phyloP scores from a whole-genome alignment of 176 grass and related monocot species.

The Bothriochloa decipiens region DNA sequence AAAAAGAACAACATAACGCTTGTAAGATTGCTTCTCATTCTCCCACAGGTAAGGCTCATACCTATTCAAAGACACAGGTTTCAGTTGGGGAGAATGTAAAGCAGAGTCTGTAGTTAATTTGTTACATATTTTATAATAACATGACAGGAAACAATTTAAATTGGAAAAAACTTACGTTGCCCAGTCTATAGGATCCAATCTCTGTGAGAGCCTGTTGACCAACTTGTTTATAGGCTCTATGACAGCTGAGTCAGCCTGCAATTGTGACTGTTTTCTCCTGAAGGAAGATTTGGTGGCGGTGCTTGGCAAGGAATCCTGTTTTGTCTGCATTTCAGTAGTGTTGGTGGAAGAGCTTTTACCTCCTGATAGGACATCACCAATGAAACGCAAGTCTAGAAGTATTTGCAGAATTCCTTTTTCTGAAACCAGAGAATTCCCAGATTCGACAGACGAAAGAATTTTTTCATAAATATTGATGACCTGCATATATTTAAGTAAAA shows the following conservation, averaged over 20 bases:
- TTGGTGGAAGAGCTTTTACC: constrained; percentile 58
- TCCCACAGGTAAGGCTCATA: constrained; percentile 98
- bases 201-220: constrained; percentile 72
- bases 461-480: constrained; percentile 79
- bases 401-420: constrained; percentile 93
- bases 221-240: constrained; percentile 71
- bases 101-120: too few relatives aligned
- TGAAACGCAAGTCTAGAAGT: constrained; percentile 84
- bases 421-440: constrained; percentile 70
- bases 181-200: constrained; percentile 98
- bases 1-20: constrained; percentile 89
- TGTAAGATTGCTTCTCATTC: constrained; percentile 99
- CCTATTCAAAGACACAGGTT: constrained; percentile 61
- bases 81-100: constrained; percentile 26
- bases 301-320: constrained; percentile 61
- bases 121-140: constrained; percentile 23
- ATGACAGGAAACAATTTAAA: constrained; percentile 28
- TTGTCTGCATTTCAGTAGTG: constrained; percentile 51
- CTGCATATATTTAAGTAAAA: constrained; percentile 46
- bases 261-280: constrained; percentile 72
- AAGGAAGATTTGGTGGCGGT: constrained; percentile 59
- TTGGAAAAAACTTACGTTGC: constrained; percentile 81
- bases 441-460: constrained; percentile 61
- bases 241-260: constrained; percentile 62
- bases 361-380: constrained; percentile 87